Conservation (phyloP, 2,329 filamentous ascomycete genomes). For the Ophiostoma ips region DNA sequence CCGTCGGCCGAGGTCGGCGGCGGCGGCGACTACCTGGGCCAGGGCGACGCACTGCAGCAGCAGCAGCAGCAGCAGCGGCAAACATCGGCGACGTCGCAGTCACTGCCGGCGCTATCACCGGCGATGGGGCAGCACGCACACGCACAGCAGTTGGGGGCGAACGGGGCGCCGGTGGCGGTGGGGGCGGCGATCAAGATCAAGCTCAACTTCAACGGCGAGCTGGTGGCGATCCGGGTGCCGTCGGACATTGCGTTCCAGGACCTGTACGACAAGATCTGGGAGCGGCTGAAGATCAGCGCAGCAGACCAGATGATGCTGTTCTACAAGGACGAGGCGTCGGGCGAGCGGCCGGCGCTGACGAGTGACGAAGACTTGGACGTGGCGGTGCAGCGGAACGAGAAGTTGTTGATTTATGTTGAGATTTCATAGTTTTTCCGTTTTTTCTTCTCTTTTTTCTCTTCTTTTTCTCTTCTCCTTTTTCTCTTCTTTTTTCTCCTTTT, state of each 20-base stretch:
- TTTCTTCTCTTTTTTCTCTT: not conserved
- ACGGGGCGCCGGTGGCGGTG: not conserved
- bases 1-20: conserved; percentile 33
- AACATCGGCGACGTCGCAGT: conserved; percentile 34
- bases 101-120: conserved; percentile 41
- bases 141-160: too few relatives aligned
- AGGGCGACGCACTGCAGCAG: conserved; percentile 19
- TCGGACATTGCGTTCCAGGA: conserved; percentile 64
- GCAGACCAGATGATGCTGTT: conserved; percentile 63
- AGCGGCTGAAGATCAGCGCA: conserved; percentile 61
- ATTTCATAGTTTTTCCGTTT: conserved; percentile 23
- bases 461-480: not conserved
- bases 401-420: conserved; percentile 65
- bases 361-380: conserved; percentile 70
- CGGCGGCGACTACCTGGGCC: not conserved
- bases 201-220: conserved; percentile 81
- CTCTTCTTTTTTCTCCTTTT: not conserved
- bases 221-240: conserved; percentile 82
- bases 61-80: conserved; percentile 25
- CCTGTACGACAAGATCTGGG: conserved; percentile 70
- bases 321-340: conserved; percentile 74
- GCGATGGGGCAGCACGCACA: conserved; percentile 25
- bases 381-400: conserved; percentile 73
- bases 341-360: conserved; percentile 58
- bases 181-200: conserved; percentile 71